These are phyloP conservation scores for Corymbia citriodora DNA, from an alignment of 441 rosid genomes.

Conservation along the genomic window DNA sequence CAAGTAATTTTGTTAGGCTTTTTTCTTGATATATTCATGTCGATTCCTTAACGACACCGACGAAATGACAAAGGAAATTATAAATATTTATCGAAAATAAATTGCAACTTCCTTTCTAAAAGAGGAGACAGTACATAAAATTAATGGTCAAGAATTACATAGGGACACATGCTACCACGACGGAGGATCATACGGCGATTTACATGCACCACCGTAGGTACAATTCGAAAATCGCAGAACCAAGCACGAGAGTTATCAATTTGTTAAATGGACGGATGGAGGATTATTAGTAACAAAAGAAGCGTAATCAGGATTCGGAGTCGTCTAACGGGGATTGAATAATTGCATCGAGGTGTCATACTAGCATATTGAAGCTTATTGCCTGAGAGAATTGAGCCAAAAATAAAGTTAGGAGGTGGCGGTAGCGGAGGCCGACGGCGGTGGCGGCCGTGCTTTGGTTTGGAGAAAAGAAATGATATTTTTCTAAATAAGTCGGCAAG, in stretches of 20 bases:
- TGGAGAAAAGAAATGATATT: neutral
- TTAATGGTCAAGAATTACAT: neutral
- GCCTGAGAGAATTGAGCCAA: too few relatives aligned
- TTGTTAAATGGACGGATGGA: too few relatives aligned
- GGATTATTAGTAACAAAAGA: too few relatives aligned
- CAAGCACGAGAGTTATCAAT: neutral
- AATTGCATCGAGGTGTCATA: too few relatives aligned
- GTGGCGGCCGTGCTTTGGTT: neutral
- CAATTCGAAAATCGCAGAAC: neutral
- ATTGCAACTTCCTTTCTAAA: neutral
- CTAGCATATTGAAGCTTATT: too few relatives aligned
- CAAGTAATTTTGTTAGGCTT: accelerated
- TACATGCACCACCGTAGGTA: too few relatives aligned
- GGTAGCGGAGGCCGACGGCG: neutral
- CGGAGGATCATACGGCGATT: neutral
- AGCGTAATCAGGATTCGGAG: too few relatives aligned
- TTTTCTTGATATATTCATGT: neutral
- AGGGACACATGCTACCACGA: neutral
- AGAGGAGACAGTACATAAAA: neutral
- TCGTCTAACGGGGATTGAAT: too few relatives aligned
- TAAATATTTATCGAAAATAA: too few relatives aligned
- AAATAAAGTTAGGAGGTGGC: neutral
- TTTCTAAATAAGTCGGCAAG: neutral
- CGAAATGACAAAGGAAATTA: neutral
- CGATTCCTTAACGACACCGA: accelerated